Evolutionary conservation across 2,329 filamentous ascomycete genomes (phyloP).

Genomic region (Cercospora sp.): DNA sequence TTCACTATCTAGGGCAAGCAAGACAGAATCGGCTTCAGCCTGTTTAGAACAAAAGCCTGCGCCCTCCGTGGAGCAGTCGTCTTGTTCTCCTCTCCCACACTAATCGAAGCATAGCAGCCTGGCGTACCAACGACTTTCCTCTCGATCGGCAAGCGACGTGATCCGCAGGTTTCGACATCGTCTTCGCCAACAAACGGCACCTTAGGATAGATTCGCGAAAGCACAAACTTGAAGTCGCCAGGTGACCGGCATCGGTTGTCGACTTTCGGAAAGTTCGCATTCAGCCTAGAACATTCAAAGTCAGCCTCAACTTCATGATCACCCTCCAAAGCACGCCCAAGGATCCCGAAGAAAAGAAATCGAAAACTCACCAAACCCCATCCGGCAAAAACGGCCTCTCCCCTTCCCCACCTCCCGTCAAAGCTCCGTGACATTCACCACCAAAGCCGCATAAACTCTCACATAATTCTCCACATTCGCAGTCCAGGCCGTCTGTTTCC

Average conservation of each 20-base stretch:
- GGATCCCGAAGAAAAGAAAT: not conserved
- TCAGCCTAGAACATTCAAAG: slow-evolving; percentile 48
- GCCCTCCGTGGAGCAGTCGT: slow-evolving; percentile 55
- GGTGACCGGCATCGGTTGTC: slow-evolving; percentile 53
- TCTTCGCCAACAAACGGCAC: slow-evolving; percentile 38
- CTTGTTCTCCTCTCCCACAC: slow-evolving; percentile 63
- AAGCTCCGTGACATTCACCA: slow-evolving; percentile 58
- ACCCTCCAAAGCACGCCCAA: too few species aligned
- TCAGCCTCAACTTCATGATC: too few species aligned
- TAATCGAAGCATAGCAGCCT: slow-evolving; percentile 64
- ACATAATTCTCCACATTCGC: slow-evolving; percentile 53
- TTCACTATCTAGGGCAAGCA: slow-evolving; percentile 44
- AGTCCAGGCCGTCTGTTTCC: slow-evolving; percentile 57
- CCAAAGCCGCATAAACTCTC: slow-evolving; percentile 64
- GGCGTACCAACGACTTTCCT: slow-evolving; percentile 51
- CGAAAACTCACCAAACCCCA: slow-evolving; percentile 48
- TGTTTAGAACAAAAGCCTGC: slow-evolving; percentile 56
- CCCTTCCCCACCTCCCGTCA: slow-evolving; percentile 50
- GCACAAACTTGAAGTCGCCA: slow-evolving; percentile 62
- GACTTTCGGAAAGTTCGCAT: slow-evolving; percentile 67
- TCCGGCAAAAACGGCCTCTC: slow-evolving; percentile 65
- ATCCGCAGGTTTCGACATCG: slow-evolving; percentile 62
- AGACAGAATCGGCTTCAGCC: slow-evolving; percentile 51
- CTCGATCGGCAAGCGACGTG: slow-evolving; percentile 60
- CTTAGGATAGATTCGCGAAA: slow-evolving; percentile 60